These are phyloP conservation scores for Glycine latifolia DNA, from an alignment of 306 rosid species.

Conservation along the genomic window DNA sequence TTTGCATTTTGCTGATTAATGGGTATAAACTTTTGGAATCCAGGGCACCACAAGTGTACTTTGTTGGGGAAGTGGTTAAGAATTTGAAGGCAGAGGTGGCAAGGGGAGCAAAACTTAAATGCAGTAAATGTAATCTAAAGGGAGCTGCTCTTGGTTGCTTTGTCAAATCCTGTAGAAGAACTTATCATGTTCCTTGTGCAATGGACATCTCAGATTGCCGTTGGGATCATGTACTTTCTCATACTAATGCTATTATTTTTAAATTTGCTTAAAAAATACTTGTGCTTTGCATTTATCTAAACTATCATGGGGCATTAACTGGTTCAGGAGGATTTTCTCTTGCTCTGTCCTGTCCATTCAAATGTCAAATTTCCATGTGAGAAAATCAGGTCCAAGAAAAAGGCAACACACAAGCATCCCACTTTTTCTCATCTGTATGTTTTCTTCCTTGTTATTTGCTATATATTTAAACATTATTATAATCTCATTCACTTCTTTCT, in stretches of 20 bases:
- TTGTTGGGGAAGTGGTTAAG: constrained; percentile 60
- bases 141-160: constrained; percentile 98
- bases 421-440: constrained; percentile 48
- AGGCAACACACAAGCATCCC: constrained; percentile 39
- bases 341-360: constrained; percentile 87
- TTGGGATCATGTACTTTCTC: constrained; percentile 68
- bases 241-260: neutral
- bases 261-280: neutral
- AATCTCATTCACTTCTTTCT: neutral
- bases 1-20: constrained; percentile 19
- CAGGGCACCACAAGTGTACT: constrained; percentile 96
- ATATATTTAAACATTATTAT: constrained; percentile 9
- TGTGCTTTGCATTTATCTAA: constrained; percentile 35
- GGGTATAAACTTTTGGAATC: constrained; percentile 44
- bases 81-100: constrained; percentile 85
- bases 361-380: constrained; percentile 72
- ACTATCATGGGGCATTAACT: constrained; percentile 34
- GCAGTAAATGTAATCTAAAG: constrained; percentile 76
- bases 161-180: constrained; percentile 78
- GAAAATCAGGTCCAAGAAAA: constrained; percentile 57
- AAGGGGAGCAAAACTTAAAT: constrained; percentile 89
- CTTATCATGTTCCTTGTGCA: constrained; percentile 94
- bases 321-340: constrained; percentile 70
- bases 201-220: constrained; percentile 72
- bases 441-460: constrained; percentile 8